phyloP scores from a whole-genome alignment of 768 basidiomycete species.

The Mycena galopus region DNA sequence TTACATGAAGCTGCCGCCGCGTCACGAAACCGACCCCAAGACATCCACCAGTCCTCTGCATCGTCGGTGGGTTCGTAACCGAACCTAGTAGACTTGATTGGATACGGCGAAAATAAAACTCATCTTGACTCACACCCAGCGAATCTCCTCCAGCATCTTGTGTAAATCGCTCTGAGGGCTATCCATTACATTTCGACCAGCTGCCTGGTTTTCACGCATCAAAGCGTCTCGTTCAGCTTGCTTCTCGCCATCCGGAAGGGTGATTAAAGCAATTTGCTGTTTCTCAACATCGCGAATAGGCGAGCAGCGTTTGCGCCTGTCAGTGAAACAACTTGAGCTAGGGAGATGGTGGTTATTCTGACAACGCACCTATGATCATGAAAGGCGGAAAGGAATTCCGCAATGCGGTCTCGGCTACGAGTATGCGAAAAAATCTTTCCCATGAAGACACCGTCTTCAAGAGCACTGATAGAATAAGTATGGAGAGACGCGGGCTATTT shows the following conservation, averaged over 20 bases:
- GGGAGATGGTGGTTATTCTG: too few relatives aligned
- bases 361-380: conserved; percentile 21
- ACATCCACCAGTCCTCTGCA: conserved; percentile 31
- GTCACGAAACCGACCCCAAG: conserved; percentile 27
- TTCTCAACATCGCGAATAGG: conserved; percentile 20
- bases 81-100: conserved; percentile 5
- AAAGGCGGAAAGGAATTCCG: conserved; percentile 24
- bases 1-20: neutral
- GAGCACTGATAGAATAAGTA: conserved; percentile 22
- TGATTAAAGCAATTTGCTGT: conserved; percentile 15
- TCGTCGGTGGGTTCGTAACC: conserved; percentile 29
- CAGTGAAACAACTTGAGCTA: too few relatives aligned
- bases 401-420: conserved; percentile 10
- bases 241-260: conserved; percentile 13
- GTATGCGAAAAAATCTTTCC: conserved; percentile 33
- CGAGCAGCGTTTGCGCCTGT: conserved; percentile 25
- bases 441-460: conserved; percentile 31
- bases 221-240: conserved; percentile 24
- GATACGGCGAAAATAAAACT: too few relatives aligned
- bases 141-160: conserved; percentile 28
- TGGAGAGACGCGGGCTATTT: conserved; percentile 19
- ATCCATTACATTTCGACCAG: conserved; percentile 31
- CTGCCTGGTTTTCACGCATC: conserved; percentile 28
- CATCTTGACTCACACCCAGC: conserved; percentile 28
- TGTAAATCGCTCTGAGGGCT: conserved; percentile 3